phyloP scores from a whole-genome alignment of 768 basidiomycete species.

The Boletus sensibilis region DNA sequence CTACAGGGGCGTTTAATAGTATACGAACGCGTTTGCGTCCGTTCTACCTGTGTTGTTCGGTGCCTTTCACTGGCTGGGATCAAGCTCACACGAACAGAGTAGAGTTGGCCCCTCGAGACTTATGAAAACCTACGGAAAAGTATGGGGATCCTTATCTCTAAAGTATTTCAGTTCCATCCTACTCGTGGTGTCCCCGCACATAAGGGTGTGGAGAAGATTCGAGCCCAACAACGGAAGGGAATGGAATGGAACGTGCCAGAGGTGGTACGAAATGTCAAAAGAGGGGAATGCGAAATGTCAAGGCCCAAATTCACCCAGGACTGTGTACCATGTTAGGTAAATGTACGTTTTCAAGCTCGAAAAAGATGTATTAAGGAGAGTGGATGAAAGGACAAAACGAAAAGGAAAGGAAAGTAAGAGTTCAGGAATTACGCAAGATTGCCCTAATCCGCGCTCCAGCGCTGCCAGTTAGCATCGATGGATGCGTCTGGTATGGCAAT shows the following conservation, averaged over 20 bases:
- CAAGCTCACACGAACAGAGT: not conserved
- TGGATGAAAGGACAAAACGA: slow-evolving; percentile 14
- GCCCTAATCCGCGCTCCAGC: slow-evolving; percentile 12
- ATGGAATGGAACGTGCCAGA: not conserved
- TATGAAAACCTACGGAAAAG: not conserved
- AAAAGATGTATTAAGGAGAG: not conserved
- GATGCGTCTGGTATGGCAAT: slow-evolving; percentile 7
- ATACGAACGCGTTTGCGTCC: not conserved
- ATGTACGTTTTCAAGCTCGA: not conserved
- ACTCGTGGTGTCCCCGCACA: not conserved
- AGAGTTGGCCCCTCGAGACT: not conserved
- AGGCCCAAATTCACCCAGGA: not conserved
- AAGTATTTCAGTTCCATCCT: not conserved
- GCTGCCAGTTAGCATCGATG: slow-evolving; percentile 22
- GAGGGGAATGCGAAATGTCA: not conserved
- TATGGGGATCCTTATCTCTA: not conserved
- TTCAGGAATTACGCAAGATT: slow-evolving; percentile 3
- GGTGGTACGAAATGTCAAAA: not conserved
- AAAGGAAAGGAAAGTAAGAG: not conserved
- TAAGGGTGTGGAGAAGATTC: not conserved
- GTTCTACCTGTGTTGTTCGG: not conserved
- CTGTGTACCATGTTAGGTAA: not conserved
- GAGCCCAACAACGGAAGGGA: not conserved
- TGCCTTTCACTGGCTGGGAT: not conserved
- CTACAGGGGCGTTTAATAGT: not conserved